phyloP scores from a whole-genome alignment of 208 protist genomes.

The Trypanosomatidae sp. region DNA sequence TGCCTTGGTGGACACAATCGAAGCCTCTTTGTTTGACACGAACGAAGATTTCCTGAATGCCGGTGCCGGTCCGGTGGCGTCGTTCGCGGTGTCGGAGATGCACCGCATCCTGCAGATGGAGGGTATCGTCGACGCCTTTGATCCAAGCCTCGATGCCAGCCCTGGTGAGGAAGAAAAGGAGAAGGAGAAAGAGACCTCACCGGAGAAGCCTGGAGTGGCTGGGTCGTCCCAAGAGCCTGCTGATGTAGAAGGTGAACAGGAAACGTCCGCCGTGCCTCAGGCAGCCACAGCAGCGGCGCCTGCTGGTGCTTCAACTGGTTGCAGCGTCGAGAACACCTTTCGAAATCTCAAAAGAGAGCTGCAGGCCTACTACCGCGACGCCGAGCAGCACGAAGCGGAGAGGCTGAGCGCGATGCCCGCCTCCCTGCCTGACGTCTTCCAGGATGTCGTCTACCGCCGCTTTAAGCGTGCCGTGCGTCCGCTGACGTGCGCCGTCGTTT shows the following conservation, averaged over 20 bases:
- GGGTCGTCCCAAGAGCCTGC: no score
- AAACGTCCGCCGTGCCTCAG: not conserved
- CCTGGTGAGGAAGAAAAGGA: not conserved
- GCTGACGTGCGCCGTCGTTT: constrained; percentile 60
- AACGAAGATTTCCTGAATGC: constrained; percentile 48
- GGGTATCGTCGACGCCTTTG: constrained; percentile 10
- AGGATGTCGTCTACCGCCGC: constrained; percentile 7
- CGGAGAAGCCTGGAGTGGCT: no score
- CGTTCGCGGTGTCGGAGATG: constrained; percentile 14
- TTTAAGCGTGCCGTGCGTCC: constrained; percentile 55
- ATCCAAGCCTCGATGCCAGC: constrained; percentile 9
- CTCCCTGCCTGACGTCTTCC: not conserved
- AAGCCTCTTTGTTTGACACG: constrained; percentile 51
- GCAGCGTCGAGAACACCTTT: no score
- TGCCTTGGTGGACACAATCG: constrained; percentile 41
- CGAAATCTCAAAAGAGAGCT: not conserved
- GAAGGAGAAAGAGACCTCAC: not conserved
- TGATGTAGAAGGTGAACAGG: no score
- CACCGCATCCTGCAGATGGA: constrained; percentile 16
- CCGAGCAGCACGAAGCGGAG: no score
- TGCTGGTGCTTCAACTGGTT: constrained; percentile 6
- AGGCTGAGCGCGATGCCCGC: no score
- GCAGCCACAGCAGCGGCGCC: not conserved
- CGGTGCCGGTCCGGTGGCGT: constrained; percentile 11
- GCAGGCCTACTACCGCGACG: not conserved